Evolutionary conservation across 179 eudicot species (phyloP).

Genomic region (Nepenthes alata): DNA sequence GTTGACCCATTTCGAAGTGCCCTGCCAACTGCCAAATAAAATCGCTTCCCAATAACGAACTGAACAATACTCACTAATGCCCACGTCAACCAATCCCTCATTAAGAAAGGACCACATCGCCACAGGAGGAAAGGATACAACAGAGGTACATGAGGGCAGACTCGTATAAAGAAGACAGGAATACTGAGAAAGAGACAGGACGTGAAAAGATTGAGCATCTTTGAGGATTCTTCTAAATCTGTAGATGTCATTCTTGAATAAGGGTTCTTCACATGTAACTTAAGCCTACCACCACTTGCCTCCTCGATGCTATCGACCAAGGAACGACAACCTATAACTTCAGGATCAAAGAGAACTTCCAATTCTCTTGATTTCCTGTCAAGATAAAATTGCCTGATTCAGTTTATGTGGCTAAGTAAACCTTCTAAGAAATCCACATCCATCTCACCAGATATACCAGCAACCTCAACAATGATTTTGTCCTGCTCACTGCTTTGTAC

Average conservation of each 20-base stretch:
- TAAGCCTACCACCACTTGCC: too few relatives aligned
- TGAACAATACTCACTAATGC: too few relatives aligned
- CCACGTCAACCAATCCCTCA: too few relatives aligned
- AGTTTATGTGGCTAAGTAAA: conserved; percentile 46
- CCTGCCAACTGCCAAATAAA: too few relatives aligned
- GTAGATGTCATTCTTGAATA: too few relatives aligned
- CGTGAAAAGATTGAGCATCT: conserved; percentile 68
- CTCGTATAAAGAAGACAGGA: too few relatives aligned
- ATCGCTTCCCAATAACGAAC: too few relatives aligned
- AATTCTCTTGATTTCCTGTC: conserved; percentile 47
- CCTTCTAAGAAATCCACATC: conserved; percentile 3
- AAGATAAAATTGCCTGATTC: conserved; percentile 46
- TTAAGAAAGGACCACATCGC: too few relatives aligned
- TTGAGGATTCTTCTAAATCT: conserved; percentile 38
- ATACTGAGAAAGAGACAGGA: conserved; percentile 60
- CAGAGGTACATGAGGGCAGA: too few relatives aligned
- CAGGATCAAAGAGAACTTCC: conserved; percentile 78
- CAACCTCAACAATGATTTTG: conserved; percentile 49
- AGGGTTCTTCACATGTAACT: background rate
- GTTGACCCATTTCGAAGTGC: too few relatives aligned
- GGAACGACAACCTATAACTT: conserved; percentile 39
- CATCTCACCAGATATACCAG: conserved; percentile 21
- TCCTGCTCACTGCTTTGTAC: conserved; percentile 88
- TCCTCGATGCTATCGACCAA: too few relatives aligned
- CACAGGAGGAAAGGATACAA: too few relatives aligned